These are phyloP conservation scores for Pyrenopolyporus hunteri DNA, from an alignment of 495 filamentous ascomycete genomes.

Conservation along the genomic window DNA sequence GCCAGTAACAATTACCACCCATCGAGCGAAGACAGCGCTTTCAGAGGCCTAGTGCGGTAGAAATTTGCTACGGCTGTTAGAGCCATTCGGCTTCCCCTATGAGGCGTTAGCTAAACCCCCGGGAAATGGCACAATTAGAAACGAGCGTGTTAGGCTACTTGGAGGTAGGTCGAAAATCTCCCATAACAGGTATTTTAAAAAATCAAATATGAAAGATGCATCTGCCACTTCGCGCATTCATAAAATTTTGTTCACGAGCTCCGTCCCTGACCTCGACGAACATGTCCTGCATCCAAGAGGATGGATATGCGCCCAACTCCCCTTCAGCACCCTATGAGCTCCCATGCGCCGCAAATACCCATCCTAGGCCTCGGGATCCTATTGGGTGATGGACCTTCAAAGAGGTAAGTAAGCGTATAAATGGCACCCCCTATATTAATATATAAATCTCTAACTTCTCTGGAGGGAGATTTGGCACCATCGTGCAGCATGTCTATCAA, in stretches of 20 bases:
- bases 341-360: conserved; percentile 3
- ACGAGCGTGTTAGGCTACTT: too few species aligned
- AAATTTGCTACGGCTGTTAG: too few species aligned
- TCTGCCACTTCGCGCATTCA: not conserved
- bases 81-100: too few species aligned
- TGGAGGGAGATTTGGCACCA: conserved; percentile 18
- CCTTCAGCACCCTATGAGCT: conserved; percentile 15
- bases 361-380: conserved; percentile 3
- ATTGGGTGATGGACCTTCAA: not conserved
- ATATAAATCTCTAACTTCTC: conserved; percentile 1
- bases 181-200: too few species aligned
- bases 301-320: conserved; percentile 14
- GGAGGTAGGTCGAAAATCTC: too few species aligned
- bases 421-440: not conserved
- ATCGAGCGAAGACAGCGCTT: too few species aligned
- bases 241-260: conserved; percentile 1
- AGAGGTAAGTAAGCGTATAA: conserved; percentile 5
- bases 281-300: conserved; percentile 2
- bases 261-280: not conserved
- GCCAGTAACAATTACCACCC: too few species aligned
- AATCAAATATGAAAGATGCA: too few species aligned
- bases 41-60: too few species aligned
- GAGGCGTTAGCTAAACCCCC: too few species aligned
- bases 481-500: conserved; percentile 1
- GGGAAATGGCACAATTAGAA: too few species aligned